Conservation (phyloP, 2,329 filamentous ascomycete genomes). For the Teratosphaeria zuluensis region DNA sequence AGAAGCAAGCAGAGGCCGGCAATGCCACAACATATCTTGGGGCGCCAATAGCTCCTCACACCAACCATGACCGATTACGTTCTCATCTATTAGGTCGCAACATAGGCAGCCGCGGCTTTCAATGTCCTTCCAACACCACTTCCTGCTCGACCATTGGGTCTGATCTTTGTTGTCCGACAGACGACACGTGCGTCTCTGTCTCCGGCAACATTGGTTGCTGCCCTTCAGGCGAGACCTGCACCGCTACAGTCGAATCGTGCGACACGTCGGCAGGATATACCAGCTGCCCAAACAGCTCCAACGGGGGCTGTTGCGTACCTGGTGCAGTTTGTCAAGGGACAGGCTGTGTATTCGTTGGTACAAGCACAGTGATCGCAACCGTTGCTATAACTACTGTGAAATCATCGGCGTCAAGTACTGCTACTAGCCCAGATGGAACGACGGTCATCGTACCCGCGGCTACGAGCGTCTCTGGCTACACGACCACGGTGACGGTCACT, state of each 20-base stretch:
- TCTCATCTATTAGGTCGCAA: constrained; percentile 19
- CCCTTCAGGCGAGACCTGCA: constrained; percentile 54
- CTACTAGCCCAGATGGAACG: neutral
- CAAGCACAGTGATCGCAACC: constrained; percentile 20
- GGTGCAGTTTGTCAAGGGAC: constrained; percentile 60
- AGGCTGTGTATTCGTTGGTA: constrained; percentile 51
- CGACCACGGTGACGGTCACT: constrained; percentile 21
- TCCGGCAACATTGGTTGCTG: constrained; percentile 68
- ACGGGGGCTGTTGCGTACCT: constrained; percentile 67
- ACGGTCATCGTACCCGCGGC: constrained; percentile 4
- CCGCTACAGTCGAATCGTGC: constrained; percentile 54
- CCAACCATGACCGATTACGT: constrained; percentile 14
- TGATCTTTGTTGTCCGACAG: constrained; percentile 62
- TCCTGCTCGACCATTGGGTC: constrained; percentile 57
- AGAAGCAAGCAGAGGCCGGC: neutral
- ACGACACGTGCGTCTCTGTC: constrained; percentile 52
- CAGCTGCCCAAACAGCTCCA: constrained; percentile 54
- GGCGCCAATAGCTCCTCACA: constrained; percentile 43
- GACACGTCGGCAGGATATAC: constrained; percentile 47
- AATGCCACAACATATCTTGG: constrained; percentile 23
- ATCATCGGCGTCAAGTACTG: constrained; percentile 3
- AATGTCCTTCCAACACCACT: constrained; percentile 57
- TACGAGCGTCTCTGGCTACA: constrained; percentile 13
- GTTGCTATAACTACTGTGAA: constrained; percentile 13
- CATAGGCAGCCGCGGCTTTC: constrained; percentile 46